A percentile compares a stretch with the other conserved stretches of the same genome.
Conservation (phyloP, 2,329 filamentous ascomycete genomes). For the Aspergillus sp. region DNA sequence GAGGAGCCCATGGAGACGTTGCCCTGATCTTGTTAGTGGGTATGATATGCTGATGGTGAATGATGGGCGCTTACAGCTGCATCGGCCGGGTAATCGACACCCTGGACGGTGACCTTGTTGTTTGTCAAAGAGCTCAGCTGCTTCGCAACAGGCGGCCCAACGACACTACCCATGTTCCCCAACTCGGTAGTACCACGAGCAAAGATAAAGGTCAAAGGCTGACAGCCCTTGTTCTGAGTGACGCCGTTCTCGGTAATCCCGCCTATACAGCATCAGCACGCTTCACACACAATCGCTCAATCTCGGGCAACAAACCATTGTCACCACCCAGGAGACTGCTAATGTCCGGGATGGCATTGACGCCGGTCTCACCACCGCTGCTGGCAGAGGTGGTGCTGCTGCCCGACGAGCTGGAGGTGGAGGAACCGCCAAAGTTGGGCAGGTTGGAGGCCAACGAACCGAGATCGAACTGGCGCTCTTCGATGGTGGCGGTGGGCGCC, state of each 20-base stretch:
- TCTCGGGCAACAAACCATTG: too few relatives aligned
- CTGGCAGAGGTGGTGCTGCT: too few relatives aligned
- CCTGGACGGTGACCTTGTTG: conserved; percentile 26
- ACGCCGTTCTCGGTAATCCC: conserved; percentile 34
- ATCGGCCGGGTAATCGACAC: conserved; percentile 27
- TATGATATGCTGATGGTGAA: too few relatives aligned
- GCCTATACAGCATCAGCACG: not conserved
- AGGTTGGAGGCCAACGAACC: too few relatives aligned
- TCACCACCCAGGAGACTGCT: too few relatives aligned
- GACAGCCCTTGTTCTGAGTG: conserved; percentile 33
- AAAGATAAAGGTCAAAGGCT: conserved; percentile 40
- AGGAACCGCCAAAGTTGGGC: too few relatives aligned
- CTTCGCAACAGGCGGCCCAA: conserved; percentile 32
- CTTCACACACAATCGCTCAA: too few relatives aligned
- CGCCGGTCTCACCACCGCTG: too few relatives aligned
- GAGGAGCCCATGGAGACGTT: conserved; percentile 21
- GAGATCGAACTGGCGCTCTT: too few relatives aligned
- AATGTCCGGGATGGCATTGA: too few relatives aligned
- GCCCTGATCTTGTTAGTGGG: conserved; percentile 10
- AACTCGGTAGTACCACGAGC: conserved; percentile 39
- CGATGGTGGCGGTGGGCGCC: too few relatives aligned
- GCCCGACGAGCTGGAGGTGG: too few relatives aligned
- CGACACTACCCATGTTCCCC: conserved; percentile 40
- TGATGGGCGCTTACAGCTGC: conserved; percentile 9
- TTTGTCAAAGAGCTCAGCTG: conserved; percentile 18